Conservation (phyloP, 208 protist species). For the Vickermania spadyakhi region DNA sequence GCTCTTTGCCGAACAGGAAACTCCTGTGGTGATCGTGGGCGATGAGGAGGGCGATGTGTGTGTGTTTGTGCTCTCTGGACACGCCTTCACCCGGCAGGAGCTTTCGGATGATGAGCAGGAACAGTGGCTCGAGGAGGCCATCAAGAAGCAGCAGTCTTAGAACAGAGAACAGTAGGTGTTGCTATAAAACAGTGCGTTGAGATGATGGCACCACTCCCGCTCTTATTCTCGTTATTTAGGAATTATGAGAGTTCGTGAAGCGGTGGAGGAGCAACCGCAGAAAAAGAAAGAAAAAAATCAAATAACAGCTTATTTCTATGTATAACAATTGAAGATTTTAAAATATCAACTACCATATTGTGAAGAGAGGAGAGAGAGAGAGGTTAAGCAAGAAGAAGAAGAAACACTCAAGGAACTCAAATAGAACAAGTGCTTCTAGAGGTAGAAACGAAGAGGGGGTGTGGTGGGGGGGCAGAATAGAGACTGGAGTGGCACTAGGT, state of each 20-base stretch:
- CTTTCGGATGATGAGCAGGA: constrained; percentile 77
- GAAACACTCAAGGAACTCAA: too few relatives aligned
- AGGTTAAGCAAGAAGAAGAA: too few relatives aligned
- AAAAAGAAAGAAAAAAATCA: constrained; percentile 5
- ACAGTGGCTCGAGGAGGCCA: constrained; percentile 55
- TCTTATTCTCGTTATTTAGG: background rate
- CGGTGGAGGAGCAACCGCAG: background rate
- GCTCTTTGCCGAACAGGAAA: constrained; percentile 83
- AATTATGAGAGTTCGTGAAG: background rate
- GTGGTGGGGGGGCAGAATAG: too few relatives aligned
- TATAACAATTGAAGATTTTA: too few relatives aligned
- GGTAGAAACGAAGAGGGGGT: too few relatives aligned
- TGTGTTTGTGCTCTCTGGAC: constrained; percentile 45
- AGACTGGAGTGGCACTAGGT: too few relatives aligned
- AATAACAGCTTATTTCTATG: too few relatives aligned
- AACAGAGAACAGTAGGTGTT: too few relatives aligned
- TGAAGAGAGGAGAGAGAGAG: too few relatives aligned
- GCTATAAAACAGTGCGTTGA: too few relatives aligned
- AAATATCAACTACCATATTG: too few relatives aligned
- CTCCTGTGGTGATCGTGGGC: constrained; percentile 79
- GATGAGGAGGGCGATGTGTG: constrained; percentile 86
- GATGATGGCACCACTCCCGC: constrained; percentile 1
- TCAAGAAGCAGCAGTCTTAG: constrained; percentile 46
- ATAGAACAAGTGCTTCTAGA: too few relatives aligned
- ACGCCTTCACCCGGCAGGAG: constrained; percentile 33